phyloP scores from a whole-genome alignment of 371 early-diverging fungal genomes.

The Mucor lusitanicus region DNA sequence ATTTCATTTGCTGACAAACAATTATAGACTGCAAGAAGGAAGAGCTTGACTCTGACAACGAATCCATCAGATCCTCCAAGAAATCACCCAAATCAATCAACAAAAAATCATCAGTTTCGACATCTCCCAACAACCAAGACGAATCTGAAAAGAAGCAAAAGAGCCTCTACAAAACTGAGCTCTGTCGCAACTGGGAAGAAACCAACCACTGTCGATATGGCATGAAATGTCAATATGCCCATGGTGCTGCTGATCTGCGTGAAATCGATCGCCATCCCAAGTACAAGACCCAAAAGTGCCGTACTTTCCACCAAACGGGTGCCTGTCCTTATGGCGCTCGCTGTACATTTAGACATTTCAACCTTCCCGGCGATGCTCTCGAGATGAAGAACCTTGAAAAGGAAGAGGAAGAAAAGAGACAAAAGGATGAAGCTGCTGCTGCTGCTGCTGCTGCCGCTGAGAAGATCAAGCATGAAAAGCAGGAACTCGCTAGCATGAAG shows the following conservation, averaged over 20 bases:
- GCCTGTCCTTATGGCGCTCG: slow-evolving; percentile 93
- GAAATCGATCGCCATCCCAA: slow-evolving; percentile 90
- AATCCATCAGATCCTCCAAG: background rate
- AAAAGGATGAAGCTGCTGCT: background rate
- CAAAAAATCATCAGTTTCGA: background rate
- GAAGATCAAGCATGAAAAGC: background rate
- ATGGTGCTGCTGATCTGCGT: slow-evolving; percentile 82
- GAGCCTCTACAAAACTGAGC: slow-evolving; percentile 95
- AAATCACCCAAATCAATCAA: slow-evolving; percentile 3
- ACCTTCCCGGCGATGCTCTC: slow-evolving; percentile 23
- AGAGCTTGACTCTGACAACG: slow-evolving; percentile 9
- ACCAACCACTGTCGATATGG: slow-evolving; percentile 93
- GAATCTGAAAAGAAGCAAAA: slow-evolving; percentile 24
- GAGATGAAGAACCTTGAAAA: slow-evolving; percentile 24
- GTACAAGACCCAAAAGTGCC: slow-evolving; percentile 93
- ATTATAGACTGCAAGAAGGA: slow-evolving; percentile 6
- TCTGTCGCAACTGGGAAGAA: slow-evolving; percentile 91
- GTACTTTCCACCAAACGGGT: slow-evolving; percentile 87
- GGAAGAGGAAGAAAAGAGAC: slow-evolving; percentile 15
- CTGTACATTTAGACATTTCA: slow-evolving; percentile 93
- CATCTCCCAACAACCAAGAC: background rate
- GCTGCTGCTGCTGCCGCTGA: background rate
- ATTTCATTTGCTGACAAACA: slow-evolving; percentile 6
- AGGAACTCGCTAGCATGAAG: background rate
- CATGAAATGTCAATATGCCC: slow-evolving; percentile 96